Conservation (phyloP, 129 eudicot genomes). For the Ambrosia trifida region DNA sequence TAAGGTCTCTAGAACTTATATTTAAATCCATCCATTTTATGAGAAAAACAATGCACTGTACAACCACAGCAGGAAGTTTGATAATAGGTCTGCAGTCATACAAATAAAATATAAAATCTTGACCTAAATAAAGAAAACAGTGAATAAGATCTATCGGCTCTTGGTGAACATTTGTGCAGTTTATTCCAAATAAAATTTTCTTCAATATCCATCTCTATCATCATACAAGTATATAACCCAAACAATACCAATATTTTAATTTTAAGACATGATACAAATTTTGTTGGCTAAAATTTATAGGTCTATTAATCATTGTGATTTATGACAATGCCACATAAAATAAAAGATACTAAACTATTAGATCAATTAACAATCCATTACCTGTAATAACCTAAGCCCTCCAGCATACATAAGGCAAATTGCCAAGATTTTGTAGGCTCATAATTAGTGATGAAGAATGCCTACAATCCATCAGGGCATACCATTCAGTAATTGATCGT, state of each 20-base stretch:
- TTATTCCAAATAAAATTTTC: neutral
- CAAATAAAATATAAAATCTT: constrained; percentile 10
- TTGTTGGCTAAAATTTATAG: neutral
- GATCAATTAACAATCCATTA: constrained; percentile 21
- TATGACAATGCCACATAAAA: neutral
- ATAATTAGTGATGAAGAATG: constrained; percentile 68
- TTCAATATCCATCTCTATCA: neutral
- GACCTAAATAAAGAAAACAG: constrained; percentile 6
- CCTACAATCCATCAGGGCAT: constrained; percentile 45
- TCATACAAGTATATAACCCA: neutral
- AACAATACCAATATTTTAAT: constrained; percentile 2
- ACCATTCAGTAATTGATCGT: constrained; percentile 14
- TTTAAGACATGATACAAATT: constrained; percentile 6
- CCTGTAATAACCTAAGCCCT: constrained; percentile 84
- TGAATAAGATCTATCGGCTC: neutral
- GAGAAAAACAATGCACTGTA: constrained; percentile 36
- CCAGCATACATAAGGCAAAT: constrained; percentile 59
- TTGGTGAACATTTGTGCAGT: neutral
- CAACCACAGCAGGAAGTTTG: constrained; percentile 50
- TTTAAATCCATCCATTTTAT: constrained; percentile 53
- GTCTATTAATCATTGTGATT: constrained; percentile 1
- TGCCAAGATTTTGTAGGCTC: constrained; percentile 79
- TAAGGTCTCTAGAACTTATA: constrained; percentile 41
- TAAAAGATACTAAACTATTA: neutral
- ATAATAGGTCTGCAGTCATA: constrained; percentile 64